Percentiles rank a stretch among this genome's conserved stretches.
phyloP scores from a whole-genome alignment of 805 yeast genomes.

The Wickerhamomyces sydowiorum region DNA sequence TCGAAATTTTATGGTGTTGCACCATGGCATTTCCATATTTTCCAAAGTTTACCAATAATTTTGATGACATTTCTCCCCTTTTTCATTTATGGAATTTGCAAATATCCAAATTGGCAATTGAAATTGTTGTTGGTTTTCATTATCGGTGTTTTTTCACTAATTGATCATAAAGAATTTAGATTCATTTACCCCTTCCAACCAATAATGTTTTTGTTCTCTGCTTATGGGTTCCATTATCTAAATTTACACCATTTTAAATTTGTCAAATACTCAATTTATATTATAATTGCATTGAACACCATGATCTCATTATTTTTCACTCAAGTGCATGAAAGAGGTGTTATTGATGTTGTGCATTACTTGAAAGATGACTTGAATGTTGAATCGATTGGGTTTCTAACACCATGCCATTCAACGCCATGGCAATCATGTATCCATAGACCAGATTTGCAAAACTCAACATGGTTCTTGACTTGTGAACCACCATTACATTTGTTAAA shows the following conservation, averaged over 20 bases:
- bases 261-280: slow-evolving; percentile 13
- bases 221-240: slow-evolving; percentile 26
- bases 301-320: slow-evolving; percentile 47
- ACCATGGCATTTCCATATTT: slow-evolving; percentile 77
- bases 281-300: slow-evolving; percentile 31
- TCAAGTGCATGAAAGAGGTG: slow-evolving; percentile 82
- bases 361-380: slow-evolving; percentile 38
- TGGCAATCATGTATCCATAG: slow-evolving; percentile 83
- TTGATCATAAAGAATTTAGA: slow-evolving; percentile 86
- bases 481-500: slow-evolving; percentile 59
- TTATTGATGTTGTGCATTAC: slow-evolving; percentile 55
- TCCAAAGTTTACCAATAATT: slow-evolving; percentile 78
- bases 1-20: slow-evolving; percentile 82
- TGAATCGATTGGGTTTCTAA: slow-evolving; percentile 67
- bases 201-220: slow-evolving; percentile 46
- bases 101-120: slow-evolving; percentile 18
- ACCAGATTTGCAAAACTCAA: slow-evolving; percentile 33
- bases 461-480: slow-evolving; percentile 86
- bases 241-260: slow-evolving; percentile 13
- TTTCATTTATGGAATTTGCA: slow-evolving; percentile 37
- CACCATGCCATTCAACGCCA: slow-evolving; percentile 98
- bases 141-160: slow-evolving; percentile 50
- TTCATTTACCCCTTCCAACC: slow-evolving; percentile 87
- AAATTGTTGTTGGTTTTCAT: slow-evolving; percentile 36
- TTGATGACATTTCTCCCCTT: slow-evolving; percentile 63